phyloP scores from a whole-genome alignment of 192 early-diverging fungal species.

The Phlyctochytrium planicorne region DNA sequence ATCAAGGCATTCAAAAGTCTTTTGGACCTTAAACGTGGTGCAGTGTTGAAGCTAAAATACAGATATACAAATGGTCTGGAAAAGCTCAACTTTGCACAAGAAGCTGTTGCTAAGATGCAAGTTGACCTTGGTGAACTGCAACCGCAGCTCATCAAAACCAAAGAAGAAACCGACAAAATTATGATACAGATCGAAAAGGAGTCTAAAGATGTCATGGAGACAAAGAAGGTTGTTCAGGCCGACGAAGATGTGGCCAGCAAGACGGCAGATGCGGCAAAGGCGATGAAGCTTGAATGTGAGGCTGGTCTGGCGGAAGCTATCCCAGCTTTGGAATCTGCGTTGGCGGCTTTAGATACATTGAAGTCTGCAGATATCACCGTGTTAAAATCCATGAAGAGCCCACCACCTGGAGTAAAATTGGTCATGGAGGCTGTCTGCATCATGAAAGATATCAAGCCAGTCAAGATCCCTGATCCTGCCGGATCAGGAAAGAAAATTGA shows the following conservation, averaged over 20 bases:
- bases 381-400: constrained; percentile 63
- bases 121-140: constrained; percentile 57
- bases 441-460: constrained; percentile 64
- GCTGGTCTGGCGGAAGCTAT: constrained; percentile 60
- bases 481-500: constrained; percentile 63
- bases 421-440: constrained; percentile 65
- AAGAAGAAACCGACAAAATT: constrained; percentile 55
- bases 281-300: constrained; percentile 62
- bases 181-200: constrained; percentile 61
- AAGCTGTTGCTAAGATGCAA: constrained; percentile 60
- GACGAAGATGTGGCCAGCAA: constrained; percentile 60
- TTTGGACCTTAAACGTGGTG: constrained; percentile 38
- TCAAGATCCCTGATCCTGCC: constrained; percentile 58
- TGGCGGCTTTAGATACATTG: constrained; percentile 55
- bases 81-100: constrained; percentile 58
- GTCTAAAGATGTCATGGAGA: constrained; percentile 52
- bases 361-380: constrained; percentile 61
- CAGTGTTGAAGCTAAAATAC: constrained; percentile 47
- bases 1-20: constrained; percentile 58
- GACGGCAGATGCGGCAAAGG: constrained; percentile 54
- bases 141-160: constrained; percentile 54
- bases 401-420: constrained; percentile 58
- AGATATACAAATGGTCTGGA: constrained; percentile 60
- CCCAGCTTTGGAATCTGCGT: constrained; percentile 55
- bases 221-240: constrained; percentile 53